Base-by-base conservation (phyloP, 495 filamentous ascomycete genomes). In the Xylaria palmicola region DNA sequence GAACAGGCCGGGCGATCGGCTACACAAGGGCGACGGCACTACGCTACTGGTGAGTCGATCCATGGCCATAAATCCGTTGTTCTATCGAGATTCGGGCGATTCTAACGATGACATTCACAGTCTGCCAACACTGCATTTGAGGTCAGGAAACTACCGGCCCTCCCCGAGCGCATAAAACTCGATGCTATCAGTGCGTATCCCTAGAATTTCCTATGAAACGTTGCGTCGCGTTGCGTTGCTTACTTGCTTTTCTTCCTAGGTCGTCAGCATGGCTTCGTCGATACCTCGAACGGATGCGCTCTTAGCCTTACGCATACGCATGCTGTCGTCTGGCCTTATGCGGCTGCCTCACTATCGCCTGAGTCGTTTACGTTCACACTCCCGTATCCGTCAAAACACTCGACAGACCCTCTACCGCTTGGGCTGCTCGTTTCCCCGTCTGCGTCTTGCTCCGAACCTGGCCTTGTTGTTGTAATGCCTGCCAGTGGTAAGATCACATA, bases 261-360 rank as follows among this genome's bases (percentile, higher is more conserved):
- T 64, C 79, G 75, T 49, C 80, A 83, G 63, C 82, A 85, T 74
- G 89, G 88, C 63, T 84, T 84, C 30, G 81, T 90, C 65, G 84
- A 87, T 66, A 77, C 83, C 1, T 74, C 79, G n/a, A 83, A 79
- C 51, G 86, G 87, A 44, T 89, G 92, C 71, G 95, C 89, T 37
- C 78, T 98, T 34, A 85, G 85, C 36, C 79, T 97, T 50, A 94
- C 92, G 8, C 85, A 87, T 48, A 86, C 84, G 1, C 83, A 91
- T 66, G 95, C 92, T 49, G 82, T 91, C 40, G 85, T 96, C 45
- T 99, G 94, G 94, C 87, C 90, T 50, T 98, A 97, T 71, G 85
- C 80, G 17, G 78, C 86, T 4, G 80, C 84, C 13, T 80, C 83
- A 24, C 76, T 81, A 7, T 82, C 87, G 7, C 82, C 85, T 41